Evolutionary conservation across 1,284 basidiomycete species (phyloP).

Genomic region (Trichosporon asahii): DNA sequence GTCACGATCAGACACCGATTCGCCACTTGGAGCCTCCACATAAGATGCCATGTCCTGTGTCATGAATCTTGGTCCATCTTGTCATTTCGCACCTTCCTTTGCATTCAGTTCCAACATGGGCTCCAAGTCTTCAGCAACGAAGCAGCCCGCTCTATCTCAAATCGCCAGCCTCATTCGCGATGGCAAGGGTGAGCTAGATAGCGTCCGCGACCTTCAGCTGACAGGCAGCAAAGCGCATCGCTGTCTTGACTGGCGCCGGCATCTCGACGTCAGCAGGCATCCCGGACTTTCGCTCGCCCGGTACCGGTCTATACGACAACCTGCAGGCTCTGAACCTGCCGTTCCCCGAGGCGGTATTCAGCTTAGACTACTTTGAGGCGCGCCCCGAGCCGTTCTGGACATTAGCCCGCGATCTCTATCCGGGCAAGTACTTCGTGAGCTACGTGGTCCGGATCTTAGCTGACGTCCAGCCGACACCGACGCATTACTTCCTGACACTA

Average conservation of each 20-base stretch:
- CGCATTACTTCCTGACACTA: conserved; percentile 78
- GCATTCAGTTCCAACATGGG: background rate
- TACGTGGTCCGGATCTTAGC: conserved; percentile 34
- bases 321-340: conserved; percentile 56
- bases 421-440: conserved; percentile 47
- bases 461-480: conserved; percentile 71
- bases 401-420: conserved; percentile 85
- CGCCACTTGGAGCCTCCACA: background rate
- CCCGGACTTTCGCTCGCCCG: conserved; percentile 53
- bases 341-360: conserved; percentile 59
- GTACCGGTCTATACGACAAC: conserved; percentile 58
- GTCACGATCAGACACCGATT: background rate
- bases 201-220: background rate
- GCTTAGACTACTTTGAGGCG: conserved; percentile 52
- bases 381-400: conserved; percentile 65
- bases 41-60: background rate
- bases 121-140: background rate
- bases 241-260: conserved; percentile 56
- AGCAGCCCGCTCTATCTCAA: background rate
- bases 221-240: conserved; percentile 31
- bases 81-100: background rate
- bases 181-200: background rate
- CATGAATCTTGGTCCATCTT: background rate
- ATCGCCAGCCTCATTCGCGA: background rate
- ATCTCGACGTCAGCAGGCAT: conserved; percentile 57